Base-by-base conservation (phyloP, 768 basidiomycete genomes). In the Kwoniella pini region DNA sequence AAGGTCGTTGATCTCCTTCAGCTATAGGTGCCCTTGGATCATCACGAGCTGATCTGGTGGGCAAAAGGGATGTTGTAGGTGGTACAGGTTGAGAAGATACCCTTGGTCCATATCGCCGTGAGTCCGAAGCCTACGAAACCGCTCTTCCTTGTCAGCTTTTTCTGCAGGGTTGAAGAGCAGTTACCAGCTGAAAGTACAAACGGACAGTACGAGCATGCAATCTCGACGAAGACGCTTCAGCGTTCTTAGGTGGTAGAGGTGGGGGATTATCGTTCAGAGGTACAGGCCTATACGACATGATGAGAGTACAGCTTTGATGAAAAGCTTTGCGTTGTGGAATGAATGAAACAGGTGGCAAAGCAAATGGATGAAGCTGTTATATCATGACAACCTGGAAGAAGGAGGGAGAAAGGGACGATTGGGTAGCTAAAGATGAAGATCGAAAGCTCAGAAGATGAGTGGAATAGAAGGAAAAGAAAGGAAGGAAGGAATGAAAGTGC, bases 101-200 rank as follows among this genome's bases (percentile, higher is more conserved):
- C 5, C 64, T 58, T 15, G 71, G 71, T 22, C 71, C 71, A 60
- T 73, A 73, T 31, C 67, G 58, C 17, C 69, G 57, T 11, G 51
- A 30, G 45, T 45, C 50, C 36, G 57, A 49, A n/a, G n/a, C n/a
- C n/a, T n/a, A n/a, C n/a, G n/a, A n/a, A n/a, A n/a, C n/a, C n/a
- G n/a, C n/a, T n/a, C n/a, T n/a, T n/a, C n/a, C n/a, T n/a, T n/a
- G n/a, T n/a, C n/a, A n/a, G n/a, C n/a, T n/a, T n/a, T n/a, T n/a
- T n/a, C n/a, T n/a, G n/a, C 21, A 11, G 22, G 43, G 9, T 5
- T 44, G 1, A 6, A 44, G 43, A n/a, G n/a, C 19, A 44, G 15
- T 10, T 26, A 36, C 33, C 4, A 48, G 22, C 45, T 26, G 45
- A 28, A 28, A 24, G 12, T 21, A n/a, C 43, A 27, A 44, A 43